A percentile compares a stretch with the other conserved stretches of the same genome.
These are phyloP conservation scores for Podospora comata DNA, from an alignment of 495 filamentous ascomycete genomes.

Conservation along the genomic window DNA sequence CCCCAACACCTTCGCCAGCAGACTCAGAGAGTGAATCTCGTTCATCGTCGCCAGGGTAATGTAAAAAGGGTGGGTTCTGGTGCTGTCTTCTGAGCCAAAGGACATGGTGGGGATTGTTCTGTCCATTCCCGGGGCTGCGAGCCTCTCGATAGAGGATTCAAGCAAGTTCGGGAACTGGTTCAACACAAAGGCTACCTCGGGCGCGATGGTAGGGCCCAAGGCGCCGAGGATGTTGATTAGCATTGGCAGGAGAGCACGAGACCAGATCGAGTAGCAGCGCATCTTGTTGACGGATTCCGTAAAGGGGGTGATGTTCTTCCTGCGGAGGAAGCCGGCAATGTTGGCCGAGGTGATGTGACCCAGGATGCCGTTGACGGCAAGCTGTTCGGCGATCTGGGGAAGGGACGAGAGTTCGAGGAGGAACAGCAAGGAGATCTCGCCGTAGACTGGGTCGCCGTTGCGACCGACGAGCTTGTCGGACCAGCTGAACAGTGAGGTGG, in stretches of 20 bases:
- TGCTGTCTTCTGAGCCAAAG: slow-evolving; percentile 24
- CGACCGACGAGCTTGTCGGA: slow-evolving; percentile 66
- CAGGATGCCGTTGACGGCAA: slow-evolving; percentile 81
- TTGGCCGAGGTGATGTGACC: slow-evolving; percentile 73
- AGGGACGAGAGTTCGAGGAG: slow-evolving; percentile 82
- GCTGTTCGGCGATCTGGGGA: slow-evolving; percentile 77
- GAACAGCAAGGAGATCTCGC: slow-evolving; percentile 80
- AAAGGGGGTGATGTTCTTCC: slow-evolving; percentile 66
- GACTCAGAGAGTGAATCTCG: slow-evolving; percentile 72
- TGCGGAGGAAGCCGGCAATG: slow-evolving; percentile 65
- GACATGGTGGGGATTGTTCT: slow-evolving; percentile 30
- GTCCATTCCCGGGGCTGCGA: slow-evolving; percentile 51
- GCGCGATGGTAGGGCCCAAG: slow-evolving; percentile 71
- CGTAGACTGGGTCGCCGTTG: slow-evolving; percentile 87
- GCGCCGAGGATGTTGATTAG: slow-evolving; percentile 85
- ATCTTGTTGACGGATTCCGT: slow-evolving; percentile 51
- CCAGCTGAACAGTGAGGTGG: slow-evolving; percentile 90
- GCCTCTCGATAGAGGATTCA: slow-evolving; percentile 55
- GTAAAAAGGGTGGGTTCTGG: slow-evolving; percentile 31
- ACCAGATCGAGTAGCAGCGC: slow-evolving; percentile 80
- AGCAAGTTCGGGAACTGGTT: slow-evolving; percentile 79
- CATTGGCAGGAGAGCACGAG: slow-evolving; percentile 78
- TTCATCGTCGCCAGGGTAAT: slow-evolving; percentile 68
- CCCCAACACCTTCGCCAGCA: slow-evolving; percentile 65
- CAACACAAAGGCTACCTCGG: slow-evolving; percentile 80